Percentiles rank a stretch among this genome's conserved stretches.
Evolutionary conservation across 2,329 filamentous ascomycete species (phyloP).

Genomic region (Sporothrix dimorphospora): DNA sequence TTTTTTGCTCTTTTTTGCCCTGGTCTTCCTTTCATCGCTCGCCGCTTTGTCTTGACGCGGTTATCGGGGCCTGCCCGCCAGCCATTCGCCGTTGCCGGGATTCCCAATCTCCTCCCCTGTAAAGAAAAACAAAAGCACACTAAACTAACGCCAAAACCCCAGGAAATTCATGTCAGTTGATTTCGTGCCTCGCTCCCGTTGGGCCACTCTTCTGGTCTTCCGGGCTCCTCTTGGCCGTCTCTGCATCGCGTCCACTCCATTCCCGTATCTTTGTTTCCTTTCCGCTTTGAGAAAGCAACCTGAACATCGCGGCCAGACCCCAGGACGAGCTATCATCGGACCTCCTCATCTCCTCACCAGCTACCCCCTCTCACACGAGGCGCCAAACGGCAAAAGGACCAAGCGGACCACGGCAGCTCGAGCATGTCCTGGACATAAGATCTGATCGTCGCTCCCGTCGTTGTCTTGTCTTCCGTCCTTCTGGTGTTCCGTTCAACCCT

Average conservation of each 20-base stretch:
- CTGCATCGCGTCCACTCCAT: conserved; percentile 1
- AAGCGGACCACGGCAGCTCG: background rate
- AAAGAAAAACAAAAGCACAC: conserved; percentile 3
- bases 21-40: background rate
- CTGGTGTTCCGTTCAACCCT: background rate
- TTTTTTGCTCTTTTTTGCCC: background rate
- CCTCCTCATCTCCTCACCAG: background rate
- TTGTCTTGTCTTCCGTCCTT: background rate
- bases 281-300: conserved; percentile 26
- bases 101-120: background rate
- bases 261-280: conserved; percentile 28
- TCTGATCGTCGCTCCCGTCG: conserved; percentile 4
- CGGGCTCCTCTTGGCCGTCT: background rate
- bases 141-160: conserved; percentile 12
- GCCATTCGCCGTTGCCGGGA: background rate
- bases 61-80: background rate
- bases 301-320: conserved; percentile 4
- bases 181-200: background rate
- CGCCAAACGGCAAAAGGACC: background rate
- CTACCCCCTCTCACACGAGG: background rate
- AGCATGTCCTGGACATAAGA: conserved; percentile 9
- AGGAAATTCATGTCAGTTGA: conserved; percentile 18
- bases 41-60: background rate
- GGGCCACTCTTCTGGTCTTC: background rate
- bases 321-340: conserved; percentile 9